Evolutionary conservation across 2,329 filamentous ascomycete species (phyloP).

Genomic region (Calonectria pteridis): DNA sequence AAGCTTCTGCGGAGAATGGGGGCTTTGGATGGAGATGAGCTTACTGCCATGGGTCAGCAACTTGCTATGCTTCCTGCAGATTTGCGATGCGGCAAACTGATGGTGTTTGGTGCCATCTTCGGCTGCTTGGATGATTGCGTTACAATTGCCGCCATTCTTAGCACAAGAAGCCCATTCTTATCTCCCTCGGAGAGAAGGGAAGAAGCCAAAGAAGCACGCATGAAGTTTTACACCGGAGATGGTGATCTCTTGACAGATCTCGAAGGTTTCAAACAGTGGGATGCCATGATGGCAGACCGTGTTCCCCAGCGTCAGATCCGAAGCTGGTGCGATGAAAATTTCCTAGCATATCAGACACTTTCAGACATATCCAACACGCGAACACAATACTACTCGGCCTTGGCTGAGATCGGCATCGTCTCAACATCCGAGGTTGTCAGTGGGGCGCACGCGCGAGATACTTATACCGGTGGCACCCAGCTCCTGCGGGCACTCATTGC

Average conservation of each 20-base stretch:
- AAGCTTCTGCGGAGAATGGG: slow-evolving; percentile 86
- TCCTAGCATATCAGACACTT: slow-evolving; percentile 85
- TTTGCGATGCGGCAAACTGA: slow-evolving; percentile 90
- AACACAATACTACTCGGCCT: slow-evolving; percentile 85
- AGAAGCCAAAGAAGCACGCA: slow-evolving; percentile 80
- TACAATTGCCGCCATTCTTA: slow-evolving; percentile 92
- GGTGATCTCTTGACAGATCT: slow-evolving; percentile 93
- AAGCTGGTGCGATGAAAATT: slow-evolving; percentile 86
- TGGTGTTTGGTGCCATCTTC: slow-evolving; percentile 95
- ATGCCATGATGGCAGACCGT: slow-evolving; percentile 71
- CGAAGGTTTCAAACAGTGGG: slow-evolving; percentile 86
- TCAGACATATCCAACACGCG: slow-evolving; percentile 90
- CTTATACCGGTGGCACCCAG: slow-evolving; percentile 50
- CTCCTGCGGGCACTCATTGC: slow-evolving; percentile 79
- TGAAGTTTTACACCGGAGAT: slow-evolving; percentile 79
- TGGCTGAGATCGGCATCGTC: slow-evolving; percentile 88
- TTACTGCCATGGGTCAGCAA: slow-evolving; percentile 92
- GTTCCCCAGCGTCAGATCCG: slow-evolving; percentile 73
- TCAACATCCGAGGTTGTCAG: slow-evolving; percentile 53
- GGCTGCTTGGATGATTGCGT: slow-evolving; percentile 90
- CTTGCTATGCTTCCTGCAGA: slow-evolving; percentile 96
- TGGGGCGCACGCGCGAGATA: slow-evolving; percentile 37
- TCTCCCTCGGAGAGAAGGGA: slow-evolving; percentile 87
- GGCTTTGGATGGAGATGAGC: slow-evolving; percentile 84
- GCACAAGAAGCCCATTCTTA: slow-evolving; percentile 87